Base-by-base conservation (phyloP, 345 rosid genomes). In the Limnanthes douglasii region DNA sequence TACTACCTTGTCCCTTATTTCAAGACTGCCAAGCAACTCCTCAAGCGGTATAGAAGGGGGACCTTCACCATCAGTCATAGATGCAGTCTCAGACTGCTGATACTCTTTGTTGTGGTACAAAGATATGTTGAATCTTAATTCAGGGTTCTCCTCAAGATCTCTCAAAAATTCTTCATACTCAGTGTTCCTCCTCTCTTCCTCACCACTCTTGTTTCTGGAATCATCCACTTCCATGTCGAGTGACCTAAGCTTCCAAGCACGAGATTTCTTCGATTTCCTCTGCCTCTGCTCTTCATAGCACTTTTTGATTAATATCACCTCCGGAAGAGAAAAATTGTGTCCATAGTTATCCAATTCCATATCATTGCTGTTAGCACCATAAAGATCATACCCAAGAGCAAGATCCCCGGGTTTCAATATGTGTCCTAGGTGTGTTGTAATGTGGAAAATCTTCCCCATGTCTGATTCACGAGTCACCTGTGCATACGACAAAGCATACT, bases 81-180 rank as follows among this genome's bases (percentile, higher is more conserved):
- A 47, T 25, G 51, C 55, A 52, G 48, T 40, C 48, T 64, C 68
- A 1, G 72, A 61, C 1, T 55, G 57, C 43, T 61, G 66, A 41
- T 64, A 61, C 0, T 61, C 72, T 30, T 16, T 52, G 41, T 65
- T 33, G 15, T 50, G 60, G 44, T 61, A 69, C 11, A 61, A 28
- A 28, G 4, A 38, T 21, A 48, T 15, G 5, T 50, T 54, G 40
- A 58, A 61, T 52, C 59, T 57, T 44, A 59, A 14, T 1, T 62
- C 66, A 15, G 60, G 57, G 60, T 62, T 55, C 57, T 68, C 66
- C 17, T 59, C 64, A 29, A 62, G 15, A 44, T 62, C 69, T 32
- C 58, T 59, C 60, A 54, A 44, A 61, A 62, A 62, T 33, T 55
- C 39, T 39, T 59, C 66, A 26, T 66, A 61, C 32, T 61, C 61